Evolutionary conservation across 768 basidiomycete genomes (phyloP).

Genomic region (Russula sp.): DNA sequence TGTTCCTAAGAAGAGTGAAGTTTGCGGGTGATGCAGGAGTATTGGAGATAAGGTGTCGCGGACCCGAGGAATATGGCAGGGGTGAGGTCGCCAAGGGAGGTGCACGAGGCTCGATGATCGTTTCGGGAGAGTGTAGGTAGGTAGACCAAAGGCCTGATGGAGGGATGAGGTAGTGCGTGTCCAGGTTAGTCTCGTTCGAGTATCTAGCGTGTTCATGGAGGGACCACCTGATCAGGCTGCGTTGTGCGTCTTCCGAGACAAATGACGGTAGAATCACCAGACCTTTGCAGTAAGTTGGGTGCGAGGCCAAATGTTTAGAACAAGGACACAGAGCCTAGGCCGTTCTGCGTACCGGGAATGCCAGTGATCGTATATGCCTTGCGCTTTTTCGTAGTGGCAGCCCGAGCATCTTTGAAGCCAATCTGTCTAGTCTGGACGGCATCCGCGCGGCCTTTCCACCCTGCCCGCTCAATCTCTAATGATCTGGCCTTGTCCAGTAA

Average conservation of each 20-base stretch:
- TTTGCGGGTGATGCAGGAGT: slow-evolving; percentile 53
- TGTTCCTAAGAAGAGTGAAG: slow-evolving; percentile 42
- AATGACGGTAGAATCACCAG: slow-evolving; percentile 79
- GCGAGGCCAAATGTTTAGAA: slow-evolving; percentile 1
- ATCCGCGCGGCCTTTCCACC: slow-evolving; percentile 41
- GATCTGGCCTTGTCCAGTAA: slow-evolving; percentile 34
- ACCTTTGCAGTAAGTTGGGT: slow-evolving; percentile 40
- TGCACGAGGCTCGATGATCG: slow-evolving; percentile 41
- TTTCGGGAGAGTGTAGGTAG: slow-evolving; percentile 34
- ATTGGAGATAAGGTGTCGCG: slow-evolving; percentile 65
- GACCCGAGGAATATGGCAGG: slow-evolving; percentile 36
- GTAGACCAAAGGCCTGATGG: slow-evolving; percentile 70
- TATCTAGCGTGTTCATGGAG: slow-evolving; percentile 65
- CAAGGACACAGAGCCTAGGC: slow-evolving; percentile 30
- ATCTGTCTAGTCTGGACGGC: slow-evolving; percentile 32
- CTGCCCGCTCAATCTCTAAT: slow-evolving; percentile 38
- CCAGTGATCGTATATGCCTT: slow-evolving; percentile 43
- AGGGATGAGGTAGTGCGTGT: slow-evolving; percentile 79
- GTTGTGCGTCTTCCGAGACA: slow-evolving; percentile 55
- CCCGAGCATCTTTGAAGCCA: slow-evolving; percentile 20
- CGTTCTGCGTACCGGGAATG: slow-evolving; percentile 36
- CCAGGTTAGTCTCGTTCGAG: slow-evolving; percentile 87
- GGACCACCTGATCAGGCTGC: slow-evolving; percentile 61
- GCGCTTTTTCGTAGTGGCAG: slow-evolving; percentile 2
- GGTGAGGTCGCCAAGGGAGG: slow-evolving; percentile 24